Evolutionary conservation across 768 basidiomycete genomes (phyloP).

Genomic region (Pisolithus sp.): DNA sequence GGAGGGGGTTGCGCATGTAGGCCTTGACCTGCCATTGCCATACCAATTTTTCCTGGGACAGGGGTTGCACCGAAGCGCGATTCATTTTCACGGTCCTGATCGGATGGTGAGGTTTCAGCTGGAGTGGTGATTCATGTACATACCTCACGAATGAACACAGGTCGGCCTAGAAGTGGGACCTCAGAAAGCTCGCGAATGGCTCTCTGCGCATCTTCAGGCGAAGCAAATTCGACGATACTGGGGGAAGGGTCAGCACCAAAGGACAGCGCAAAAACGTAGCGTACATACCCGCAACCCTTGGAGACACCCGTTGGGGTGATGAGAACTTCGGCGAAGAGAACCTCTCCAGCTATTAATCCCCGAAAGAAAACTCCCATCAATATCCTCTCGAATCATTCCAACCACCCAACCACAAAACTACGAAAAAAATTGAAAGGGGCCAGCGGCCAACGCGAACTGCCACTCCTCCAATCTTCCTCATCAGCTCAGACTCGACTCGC

Average conservation of each 20-base stretch:
- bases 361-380: constrained; percentile 91
- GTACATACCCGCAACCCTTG: constrained; percentile 95
- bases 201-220: constrained; percentile 82
- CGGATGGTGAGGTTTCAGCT: not conserved
- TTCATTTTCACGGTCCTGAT: constrained; percentile 91
- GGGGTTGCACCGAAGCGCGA: constrained; percentile 94
- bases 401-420: constrained; percentile 40
- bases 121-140: constrained; percentile 5
- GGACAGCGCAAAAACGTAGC: not conserved
- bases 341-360: constrained; percentile 96
- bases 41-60: constrained; percentile 92
- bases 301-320: constrained; percentile 94
- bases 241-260: constrained; percentile 7
- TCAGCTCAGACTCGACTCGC: constrained; percentile 29
- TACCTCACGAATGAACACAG: constrained; percentile 96
- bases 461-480: constrained; percentile 28
- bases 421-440: constrained; percentile 35
- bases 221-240: constrained; percentile 94
- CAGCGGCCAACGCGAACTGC: constrained; percentile 23
- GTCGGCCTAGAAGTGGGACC: constrained; percentile 82
- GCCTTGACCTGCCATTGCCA: constrained; percentile 93
- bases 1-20: constrained; percentile 75
- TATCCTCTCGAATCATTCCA: constrained; percentile 69
- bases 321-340: constrained; percentile 99
- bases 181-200: constrained; percentile 90